Percentiles rank a stretch among this genome's conserved stretches.
These are phyloP conservation scores for Mucor saturninus DNA, from an alignment of 371 early-diverging fungal genomes.

Conservation along the genomic window DNA sequence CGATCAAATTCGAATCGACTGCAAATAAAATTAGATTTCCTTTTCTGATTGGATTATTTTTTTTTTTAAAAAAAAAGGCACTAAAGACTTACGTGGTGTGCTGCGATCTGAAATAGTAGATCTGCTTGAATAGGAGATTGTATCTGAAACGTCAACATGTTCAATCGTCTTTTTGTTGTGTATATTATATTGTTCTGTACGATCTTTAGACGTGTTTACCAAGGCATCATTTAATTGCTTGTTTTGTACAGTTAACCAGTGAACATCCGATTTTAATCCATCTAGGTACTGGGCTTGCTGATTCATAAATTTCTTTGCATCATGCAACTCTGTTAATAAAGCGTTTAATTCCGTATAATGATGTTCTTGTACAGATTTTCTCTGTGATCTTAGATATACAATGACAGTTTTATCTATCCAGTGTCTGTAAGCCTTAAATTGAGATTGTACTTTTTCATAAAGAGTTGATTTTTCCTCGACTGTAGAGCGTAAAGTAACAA, in stretches of 20 bases:
- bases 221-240: slow-evolving; percentile 18
- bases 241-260: slow-evolving; percentile 44
- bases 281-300: slow-evolving; percentile 38
- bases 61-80: background rate
- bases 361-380: background rate
- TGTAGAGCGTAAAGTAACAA: slow-evolving; percentile 10
- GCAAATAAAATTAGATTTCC: background rate
- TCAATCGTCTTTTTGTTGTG: background rate
- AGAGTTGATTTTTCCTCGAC: slow-evolving; percentile 7
- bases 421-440: slow-evolving; percentile 29
- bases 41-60: background rate
- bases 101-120: slow-evolving; percentile 7
- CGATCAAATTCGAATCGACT: slow-evolving; percentile 3
- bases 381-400: slow-evolving; percentile 6
- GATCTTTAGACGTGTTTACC: slow-evolving; percentile 9
- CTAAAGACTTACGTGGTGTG: background rate
- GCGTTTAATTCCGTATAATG: slow-evolving; percentile 22
- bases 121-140: slow-evolving; percentile 13
- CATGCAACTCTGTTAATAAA: slow-evolving; percentile 31
- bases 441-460: slow-evolving; percentile 12
- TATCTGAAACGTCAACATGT: slow-evolving; percentile 7
- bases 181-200: background rate
- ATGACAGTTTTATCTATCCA: slow-evolving; percentile 15
- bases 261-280: slow-evolving; percentile 37
- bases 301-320: slow-evolving; percentile 49